These are phyloP conservation scores for Erucastrum elatum DNA, from an alignment of 345 rosid genomes.

Conservation along the genomic window DNA sequence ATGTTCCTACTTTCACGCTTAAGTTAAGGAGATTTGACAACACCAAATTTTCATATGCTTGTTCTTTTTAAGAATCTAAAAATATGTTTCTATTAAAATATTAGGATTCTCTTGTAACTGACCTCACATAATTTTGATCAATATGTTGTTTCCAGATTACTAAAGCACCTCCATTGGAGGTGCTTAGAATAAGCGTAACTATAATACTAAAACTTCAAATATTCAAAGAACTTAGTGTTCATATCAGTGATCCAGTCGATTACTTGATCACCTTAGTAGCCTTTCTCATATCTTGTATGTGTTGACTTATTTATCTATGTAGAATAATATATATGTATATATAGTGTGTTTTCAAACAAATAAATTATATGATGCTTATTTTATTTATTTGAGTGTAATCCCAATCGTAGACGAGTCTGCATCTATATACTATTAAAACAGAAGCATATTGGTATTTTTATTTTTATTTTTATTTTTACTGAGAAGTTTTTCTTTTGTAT, in stretches of 20 bases:
- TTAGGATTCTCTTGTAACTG: too few relatives aligned
- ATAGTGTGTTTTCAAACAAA: too few relatives aligned
- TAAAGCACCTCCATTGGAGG: too few relatives aligned
- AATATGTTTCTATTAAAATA: too few relatives aligned
- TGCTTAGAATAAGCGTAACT: neutral
- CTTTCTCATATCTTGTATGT: neutral
- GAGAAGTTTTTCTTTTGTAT: too few relatives aligned
- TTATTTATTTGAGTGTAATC: neutral
- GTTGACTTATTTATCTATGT: neutral
- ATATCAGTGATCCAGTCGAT: conserved; percentile 1
- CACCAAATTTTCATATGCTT: conserved; percentile 24
- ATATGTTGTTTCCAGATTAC: too few relatives aligned
- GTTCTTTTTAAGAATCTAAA: neutral
- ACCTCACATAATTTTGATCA: too few relatives aligned
- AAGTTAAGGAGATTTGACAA: conserved; percentile 37
- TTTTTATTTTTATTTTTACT: too few relatives aligned
- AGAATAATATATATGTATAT: too few relatives aligned
- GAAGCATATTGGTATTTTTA: too few relatives aligned
- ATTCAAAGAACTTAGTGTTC: neutral
- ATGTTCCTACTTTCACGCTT: conserved; percentile 37
- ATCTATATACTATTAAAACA: too few relatives aligned
- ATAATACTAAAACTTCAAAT: neutral
- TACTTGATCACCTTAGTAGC: neutral
- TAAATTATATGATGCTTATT: neutral
- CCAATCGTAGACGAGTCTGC: neutral